Evolutionary conservation across 371 early-diverging fungal species (phyloP).

Genomic region (Lichtheimia ornata): DNA sequence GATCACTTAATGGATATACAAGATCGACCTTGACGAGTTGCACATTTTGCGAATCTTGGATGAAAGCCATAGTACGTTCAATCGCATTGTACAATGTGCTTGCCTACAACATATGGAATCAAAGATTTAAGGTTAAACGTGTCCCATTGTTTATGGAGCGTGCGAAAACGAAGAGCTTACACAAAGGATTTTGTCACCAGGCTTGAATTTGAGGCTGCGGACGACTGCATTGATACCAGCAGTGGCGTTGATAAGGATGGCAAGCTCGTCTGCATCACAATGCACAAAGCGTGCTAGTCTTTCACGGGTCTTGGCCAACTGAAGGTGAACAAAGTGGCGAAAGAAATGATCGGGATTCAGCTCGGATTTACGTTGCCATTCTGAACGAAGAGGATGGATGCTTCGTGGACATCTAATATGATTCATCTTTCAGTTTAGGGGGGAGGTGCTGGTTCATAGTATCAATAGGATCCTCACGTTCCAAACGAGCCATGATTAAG

Average conservation of each 20-base stretch:
- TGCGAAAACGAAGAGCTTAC: conserved; percentile 21
- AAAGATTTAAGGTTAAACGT: neutral
- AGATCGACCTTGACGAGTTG: conserved; percentile 36
- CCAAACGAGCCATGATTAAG: conserved; percentile 53
- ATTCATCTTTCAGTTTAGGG: no score
- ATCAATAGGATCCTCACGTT: neutral
- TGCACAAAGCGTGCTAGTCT: conserved; percentile 31
- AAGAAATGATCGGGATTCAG: conserved; percentile 18
- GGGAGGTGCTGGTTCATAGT: no score
- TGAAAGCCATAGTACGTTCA: conserved; percentile 31
- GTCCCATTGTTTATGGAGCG: no score
- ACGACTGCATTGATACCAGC: conserved; percentile 43
- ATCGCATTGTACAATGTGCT: conserved; percentile 54
- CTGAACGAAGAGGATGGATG: conserved; percentile 6
- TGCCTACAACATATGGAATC: conserved; percentile 20
- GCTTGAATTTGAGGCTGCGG: conserved; percentile 35
- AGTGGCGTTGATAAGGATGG: conserved; percentile 43
- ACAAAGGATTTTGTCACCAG: conserved; percentile 42
- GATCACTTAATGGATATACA: conserved; percentile 31
- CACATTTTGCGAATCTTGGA: conserved; percentile 33
- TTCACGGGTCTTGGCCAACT: conserved; percentile 11
- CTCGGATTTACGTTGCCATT: conserved; percentile 17
- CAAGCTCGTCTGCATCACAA: conserved; percentile 42
- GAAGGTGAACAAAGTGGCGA: conserved; percentile 15
- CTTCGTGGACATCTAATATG: conserved; percentile 6